Percentiles rank a stretch among this genome's conserved stretches.
Conservation (phyloP, 805 yeast species). For the Starmerella scarabaei region DNA sequence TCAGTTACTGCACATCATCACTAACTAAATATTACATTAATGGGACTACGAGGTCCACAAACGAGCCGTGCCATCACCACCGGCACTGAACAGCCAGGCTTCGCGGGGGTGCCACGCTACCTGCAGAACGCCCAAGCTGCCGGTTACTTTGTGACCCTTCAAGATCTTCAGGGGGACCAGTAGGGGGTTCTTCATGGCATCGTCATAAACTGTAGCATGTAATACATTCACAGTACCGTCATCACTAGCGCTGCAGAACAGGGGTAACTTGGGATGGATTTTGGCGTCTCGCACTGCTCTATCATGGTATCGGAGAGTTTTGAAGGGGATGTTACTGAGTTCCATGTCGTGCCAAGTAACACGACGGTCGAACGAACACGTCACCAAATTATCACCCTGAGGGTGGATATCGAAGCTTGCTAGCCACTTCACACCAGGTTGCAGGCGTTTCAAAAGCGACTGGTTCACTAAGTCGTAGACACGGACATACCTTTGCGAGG, state of each 20-base stretch:
- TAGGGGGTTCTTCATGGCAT: conserved; percentile 85
- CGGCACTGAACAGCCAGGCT: conserved; percentile 95
- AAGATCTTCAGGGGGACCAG: conserved; percentile 91
- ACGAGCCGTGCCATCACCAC: conserved; percentile 93
- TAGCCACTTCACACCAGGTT: conserved; percentile 95
- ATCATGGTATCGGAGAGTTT: conserved; percentile 87
- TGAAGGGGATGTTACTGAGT: conserved; percentile 76
- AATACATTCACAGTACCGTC: conserved; percentile 87
- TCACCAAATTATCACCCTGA: conserved; percentile 85
- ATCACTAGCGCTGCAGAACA: conserved; percentile 89
- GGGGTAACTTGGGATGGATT: conserved; percentile 78
- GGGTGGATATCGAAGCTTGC: conserved; percentile 89
- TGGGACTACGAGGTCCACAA: conserved; percentile 71
- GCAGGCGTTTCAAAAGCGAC: conserved; percentile 62
- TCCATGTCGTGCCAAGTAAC: conserved; percentile 97
- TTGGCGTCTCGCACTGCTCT: conserved; percentile 82
- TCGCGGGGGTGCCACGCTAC: conserved; percentile 94
- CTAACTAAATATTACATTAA: neutral
- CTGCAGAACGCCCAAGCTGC: conserved; percentile 75
- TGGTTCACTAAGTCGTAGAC: conserved; percentile 85
- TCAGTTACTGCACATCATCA: neutral
- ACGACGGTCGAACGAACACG: conserved; percentile 87
- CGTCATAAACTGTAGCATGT: conserved; percentile 95
- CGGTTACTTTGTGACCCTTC: conserved; percentile 71
- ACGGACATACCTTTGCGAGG: conserved; percentile 84